These are phyloP conservation scores for Colletotrichum cereale DNA, from an alignment of 2,329 filamentous ascomycete genomes.

Conservation along the genomic window DNA sequence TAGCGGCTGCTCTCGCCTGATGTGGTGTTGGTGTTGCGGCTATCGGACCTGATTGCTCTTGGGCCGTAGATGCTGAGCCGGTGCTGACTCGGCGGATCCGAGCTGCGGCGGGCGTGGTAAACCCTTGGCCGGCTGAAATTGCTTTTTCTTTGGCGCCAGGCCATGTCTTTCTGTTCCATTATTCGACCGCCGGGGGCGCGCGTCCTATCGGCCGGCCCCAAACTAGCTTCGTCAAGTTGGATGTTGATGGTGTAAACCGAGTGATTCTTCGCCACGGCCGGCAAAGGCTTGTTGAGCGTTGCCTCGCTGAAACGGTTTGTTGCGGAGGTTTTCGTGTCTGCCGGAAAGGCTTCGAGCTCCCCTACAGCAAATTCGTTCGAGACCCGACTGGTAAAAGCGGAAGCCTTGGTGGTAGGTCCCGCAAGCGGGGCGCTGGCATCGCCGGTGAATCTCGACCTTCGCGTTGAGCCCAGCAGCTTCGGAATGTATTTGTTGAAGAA, in stretches of 20 bases:
- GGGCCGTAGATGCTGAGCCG: constrained; percentile 11
- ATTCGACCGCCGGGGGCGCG: not conserved
- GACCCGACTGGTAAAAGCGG: constrained; percentile 7
- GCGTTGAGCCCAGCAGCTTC: constrained; percentile 42
- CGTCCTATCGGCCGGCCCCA: constrained; percentile 31
- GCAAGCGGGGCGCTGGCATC: not conserved
- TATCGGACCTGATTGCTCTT: not conserved
- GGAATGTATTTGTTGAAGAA: constrained; percentile 57
- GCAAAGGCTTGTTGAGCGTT: constrained; percentile 48
- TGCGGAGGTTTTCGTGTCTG: not conserved
- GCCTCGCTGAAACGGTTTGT: constrained; percentile 12
- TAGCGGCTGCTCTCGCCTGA: constrained; percentile 18
- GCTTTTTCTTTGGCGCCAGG: not conserved
- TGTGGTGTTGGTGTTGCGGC: not conserved
- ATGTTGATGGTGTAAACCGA: constrained; percentile 40
- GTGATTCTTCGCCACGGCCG: constrained; percentile 41
- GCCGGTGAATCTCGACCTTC: not conserved
- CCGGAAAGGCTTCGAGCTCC: not conserved
- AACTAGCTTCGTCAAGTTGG: constrained; percentile 33
- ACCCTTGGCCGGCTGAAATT: constrained; percentile 33
- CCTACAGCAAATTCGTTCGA: constrained; percentile 12
- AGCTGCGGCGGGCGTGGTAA: constrained; percentile 4
- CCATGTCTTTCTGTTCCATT: not conserved
- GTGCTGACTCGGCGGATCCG: constrained; percentile 13
- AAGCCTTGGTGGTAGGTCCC: constrained; percentile 22